Conservation (phyloP, 2,329 filamentous ascomycete species). For the Iodosphaeria phyllophila region DNA sequence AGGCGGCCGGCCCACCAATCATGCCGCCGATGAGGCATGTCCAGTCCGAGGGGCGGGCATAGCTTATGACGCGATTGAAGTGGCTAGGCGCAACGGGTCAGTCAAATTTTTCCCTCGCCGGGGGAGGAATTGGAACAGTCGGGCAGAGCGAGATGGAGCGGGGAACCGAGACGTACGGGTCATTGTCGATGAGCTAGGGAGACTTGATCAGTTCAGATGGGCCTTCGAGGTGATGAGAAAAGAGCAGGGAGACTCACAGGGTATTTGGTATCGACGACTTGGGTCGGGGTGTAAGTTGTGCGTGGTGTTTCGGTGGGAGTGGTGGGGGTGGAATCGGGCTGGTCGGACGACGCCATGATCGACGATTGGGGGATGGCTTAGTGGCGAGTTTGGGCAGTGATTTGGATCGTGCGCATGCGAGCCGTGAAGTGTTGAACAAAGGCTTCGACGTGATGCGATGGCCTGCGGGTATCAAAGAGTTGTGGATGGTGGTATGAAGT, state of each 20-base stretch:
- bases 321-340: no score
- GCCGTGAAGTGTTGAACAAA: no score
- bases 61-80: constrained; percentile 73
- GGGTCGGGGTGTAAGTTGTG: constrained; percentile 47
- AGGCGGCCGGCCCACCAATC: constrained; percentile 52
- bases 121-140: neutral
- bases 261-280: constrained; percentile 66
- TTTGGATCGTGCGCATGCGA: no score
- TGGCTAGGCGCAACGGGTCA: constrained; percentile 40
- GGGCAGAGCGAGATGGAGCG: constrained; percentile 4
- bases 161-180: constrained; percentile 51
- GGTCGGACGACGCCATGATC: no score
- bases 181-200: constrained; percentile 87
- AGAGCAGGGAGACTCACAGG: constrained; percentile 42
- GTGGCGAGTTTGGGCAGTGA: no score
- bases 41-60: constrained; percentile 77
- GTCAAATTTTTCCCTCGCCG: constrained; percentile 7
- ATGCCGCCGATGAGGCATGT: constrained; percentile 47
- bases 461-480: no score
- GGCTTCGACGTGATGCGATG: no score
- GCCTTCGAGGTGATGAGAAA: neutral
- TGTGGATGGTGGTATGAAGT: no score
- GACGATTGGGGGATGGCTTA: no score
- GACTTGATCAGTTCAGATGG: constrained; percentile 1
- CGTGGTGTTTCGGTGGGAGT: constrained; percentile 20